A percentile compares a stretch with the other conserved stretches of the same genome.
phyloP scores from a whole-genome alignment of 345 rosid species.

The Brassica carinata region DNA sequence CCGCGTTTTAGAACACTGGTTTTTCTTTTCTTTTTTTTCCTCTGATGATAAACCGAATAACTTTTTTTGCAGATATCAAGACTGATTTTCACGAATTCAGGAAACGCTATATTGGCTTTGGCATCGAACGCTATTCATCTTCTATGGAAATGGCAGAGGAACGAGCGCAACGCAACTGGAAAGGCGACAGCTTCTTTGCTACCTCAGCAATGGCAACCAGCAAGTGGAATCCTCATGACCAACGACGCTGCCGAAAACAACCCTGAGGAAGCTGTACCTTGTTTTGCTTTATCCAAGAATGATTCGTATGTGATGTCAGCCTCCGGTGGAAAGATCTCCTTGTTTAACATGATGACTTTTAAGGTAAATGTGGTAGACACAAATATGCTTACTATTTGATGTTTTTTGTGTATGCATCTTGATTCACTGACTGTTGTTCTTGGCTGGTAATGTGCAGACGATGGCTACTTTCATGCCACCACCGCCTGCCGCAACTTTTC shows the following conservation, averaged over 20 bases:
- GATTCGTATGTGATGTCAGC: constrained; percentile 98
- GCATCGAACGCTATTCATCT: constrained; percentile 92
- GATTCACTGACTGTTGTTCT: constrained; percentile 5
- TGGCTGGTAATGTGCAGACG: constrained; percentile 54
- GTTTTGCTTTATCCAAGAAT: constrained; percentile 92
- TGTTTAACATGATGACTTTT: constrained; percentile 92
- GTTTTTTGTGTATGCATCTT: constrained; percentile 2
- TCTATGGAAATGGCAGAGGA: constrained; percentile 97
- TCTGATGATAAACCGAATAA: constrained; percentile 1
- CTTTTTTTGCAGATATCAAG: constrained; percentile 76
- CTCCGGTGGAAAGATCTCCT: constrained; percentile 89
- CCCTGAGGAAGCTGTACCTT: constrained; percentile 85
- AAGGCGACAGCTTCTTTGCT: constrained; percentile 81
- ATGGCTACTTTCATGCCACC: constrained; percentile 97
- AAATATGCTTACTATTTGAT: constrained; percentile 12
- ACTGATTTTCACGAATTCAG: constrained; percentile 93
- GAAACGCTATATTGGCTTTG: constrained; percentile 89
- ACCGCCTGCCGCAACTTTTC: constrained; percentile 92
- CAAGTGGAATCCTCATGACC: constrained; percentile 86
- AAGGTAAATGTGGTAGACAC: constrained; percentile 55
- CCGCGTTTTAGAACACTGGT: too few species aligned
- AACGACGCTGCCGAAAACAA: constrained; percentile 69
- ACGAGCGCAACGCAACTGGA: constrained; percentile 74
- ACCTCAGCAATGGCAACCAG: constrained; percentile 88
- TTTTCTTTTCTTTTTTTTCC: neutral